Conservation (phyloP, 2,329 filamentous ascomycete species). For the Graphilbum sp. region DNA sequence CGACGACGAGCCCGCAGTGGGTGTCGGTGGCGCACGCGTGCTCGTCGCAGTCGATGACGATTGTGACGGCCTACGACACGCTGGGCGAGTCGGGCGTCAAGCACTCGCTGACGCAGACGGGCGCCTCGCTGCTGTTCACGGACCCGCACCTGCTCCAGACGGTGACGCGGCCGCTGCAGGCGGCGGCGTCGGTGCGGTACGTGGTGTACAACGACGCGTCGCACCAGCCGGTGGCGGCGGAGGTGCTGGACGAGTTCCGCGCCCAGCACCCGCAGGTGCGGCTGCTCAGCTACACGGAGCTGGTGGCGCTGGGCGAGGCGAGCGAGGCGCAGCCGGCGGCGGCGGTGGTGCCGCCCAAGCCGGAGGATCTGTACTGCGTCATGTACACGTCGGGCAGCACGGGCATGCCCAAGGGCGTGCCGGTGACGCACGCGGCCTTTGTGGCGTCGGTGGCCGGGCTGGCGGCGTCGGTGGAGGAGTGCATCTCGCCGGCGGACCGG, state of each 20-base stretch:
- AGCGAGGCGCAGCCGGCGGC: background rate
- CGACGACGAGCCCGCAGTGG: conserved; percentile 75
- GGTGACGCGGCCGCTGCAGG: conserved; percentile 37
- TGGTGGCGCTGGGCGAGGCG: conserved; percentile 33
- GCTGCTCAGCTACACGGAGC: conserved; percentile 37
- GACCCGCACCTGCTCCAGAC: conserved; percentile 63
- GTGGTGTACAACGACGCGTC: conserved; percentile 46
- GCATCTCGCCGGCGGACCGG: conserved; percentile 60
- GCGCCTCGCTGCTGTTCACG: conserved; percentile 68
- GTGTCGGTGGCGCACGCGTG: conserved; percentile 61
- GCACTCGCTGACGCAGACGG: conserved; percentile 72
- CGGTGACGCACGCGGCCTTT: conserved; percentile 65
- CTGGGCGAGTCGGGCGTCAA: conserved; percentile 70
- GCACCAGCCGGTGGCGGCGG: conserved; percentile 32
- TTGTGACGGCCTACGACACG: conserved; percentile 91
- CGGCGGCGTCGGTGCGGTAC: conserved; percentile 36
- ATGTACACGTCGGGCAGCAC: conserved; percentile 85
- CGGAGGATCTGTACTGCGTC: conserved; percentile 68
- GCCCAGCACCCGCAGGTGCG: conserved; percentile 35
- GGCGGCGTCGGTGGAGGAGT: conserved; percentile 58
- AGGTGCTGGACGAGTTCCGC: conserved; percentile 39
- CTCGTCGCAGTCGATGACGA: conserved; percentile 73
- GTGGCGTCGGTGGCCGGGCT: conserved; percentile 74
- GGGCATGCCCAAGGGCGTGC: conserved; percentile 75
- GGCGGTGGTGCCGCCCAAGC: conserved; percentile 47